These are phyloP conservation scores for Bretschneidera sinensis DNA, from an alignment of 345 rosid species.

Conservation along the genomic window DNA sequence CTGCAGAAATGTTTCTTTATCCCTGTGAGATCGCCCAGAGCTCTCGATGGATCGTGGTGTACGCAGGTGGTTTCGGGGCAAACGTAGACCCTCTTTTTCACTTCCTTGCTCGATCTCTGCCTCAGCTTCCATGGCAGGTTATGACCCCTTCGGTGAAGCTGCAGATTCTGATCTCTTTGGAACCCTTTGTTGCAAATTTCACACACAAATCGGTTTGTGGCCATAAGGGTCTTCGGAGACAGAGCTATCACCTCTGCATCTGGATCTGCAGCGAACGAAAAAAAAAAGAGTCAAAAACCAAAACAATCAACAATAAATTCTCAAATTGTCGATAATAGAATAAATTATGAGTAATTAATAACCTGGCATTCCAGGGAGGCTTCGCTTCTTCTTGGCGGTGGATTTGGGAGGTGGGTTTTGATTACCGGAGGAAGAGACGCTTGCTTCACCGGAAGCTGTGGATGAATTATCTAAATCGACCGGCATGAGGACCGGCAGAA, in stretches of 20 bases:
- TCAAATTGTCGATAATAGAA: not conserved
- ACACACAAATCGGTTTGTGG: conserved; percentile 87
- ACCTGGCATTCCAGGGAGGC: conserved; percentile 99
- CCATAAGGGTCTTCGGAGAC: conserved; percentile 80
- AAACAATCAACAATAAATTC: not conserved
- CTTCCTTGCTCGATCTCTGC: conserved; percentile 87
- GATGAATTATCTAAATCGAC: conserved; percentile 83
- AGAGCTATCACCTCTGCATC: conserved; percentile 93
- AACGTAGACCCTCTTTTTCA: conserved; percentile 84
- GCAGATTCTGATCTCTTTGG: conserved; percentile 94
- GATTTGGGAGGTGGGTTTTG: conserved; percentile 51
- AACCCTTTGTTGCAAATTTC: conserved; percentile 98
- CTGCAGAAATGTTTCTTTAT: conserved; percentile 97
- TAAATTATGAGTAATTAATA: too few relatives aligned
- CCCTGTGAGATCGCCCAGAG: conserved; percentile 93
- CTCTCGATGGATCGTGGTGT: conserved; percentile 87
- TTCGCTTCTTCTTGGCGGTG: conserved; percentile 75
- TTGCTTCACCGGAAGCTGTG: conserved; percentile 91
- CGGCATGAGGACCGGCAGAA: conserved; percentile 36
- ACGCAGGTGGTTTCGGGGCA: conserved; percentile 81
- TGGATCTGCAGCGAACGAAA: conserved; percentile 68
- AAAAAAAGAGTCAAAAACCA: conserved; percentile 7
- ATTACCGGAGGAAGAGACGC: conserved; percentile 77
- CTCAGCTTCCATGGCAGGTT: conserved; percentile 90
- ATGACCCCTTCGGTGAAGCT: conserved; percentile 92